Percentiles rank a stretch among this genome's conserved stretches.
Conservation (phyloP, 1,284 basidiomycete species). For the Malassezia cuniculi region DNA sequence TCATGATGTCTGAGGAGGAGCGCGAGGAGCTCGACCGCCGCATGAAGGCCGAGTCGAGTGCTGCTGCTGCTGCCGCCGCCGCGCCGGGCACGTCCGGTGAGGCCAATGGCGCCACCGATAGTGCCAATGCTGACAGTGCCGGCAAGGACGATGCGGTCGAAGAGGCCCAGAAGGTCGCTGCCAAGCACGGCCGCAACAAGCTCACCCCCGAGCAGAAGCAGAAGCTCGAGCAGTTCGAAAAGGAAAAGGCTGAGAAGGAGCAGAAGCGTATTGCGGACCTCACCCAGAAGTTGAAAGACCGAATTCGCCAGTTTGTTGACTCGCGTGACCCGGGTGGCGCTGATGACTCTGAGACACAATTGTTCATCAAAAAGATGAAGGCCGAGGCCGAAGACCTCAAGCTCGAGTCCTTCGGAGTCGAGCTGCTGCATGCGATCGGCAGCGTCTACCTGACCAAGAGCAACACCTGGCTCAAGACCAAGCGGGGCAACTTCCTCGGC, state of each 20-base stretch:
- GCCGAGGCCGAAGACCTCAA: constrained; percentile 91
- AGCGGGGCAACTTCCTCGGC: constrained; percentile 62
- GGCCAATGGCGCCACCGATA: too few species aligned
- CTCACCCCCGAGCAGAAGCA: constrained; percentile 61
- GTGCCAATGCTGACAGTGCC: constrained; percentile 20
- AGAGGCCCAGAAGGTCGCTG: constrained; percentile 46
- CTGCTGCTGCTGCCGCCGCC: constrained; percentile 15
- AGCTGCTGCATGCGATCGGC: constrained; percentile 52
- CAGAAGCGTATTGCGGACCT: constrained; percentile 39
- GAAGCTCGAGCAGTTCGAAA: constrained; percentile 42
- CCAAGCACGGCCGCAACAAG: constrained; percentile 51
- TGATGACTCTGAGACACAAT: constrained; percentile 60
- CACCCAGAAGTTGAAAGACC: constrained; percentile 40
- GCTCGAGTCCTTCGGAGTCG: constrained; percentile 93
- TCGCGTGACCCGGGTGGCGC: constrained; percentile 73
- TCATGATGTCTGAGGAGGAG: constrained; percentile 67
- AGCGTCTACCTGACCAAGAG: constrained; percentile 86
- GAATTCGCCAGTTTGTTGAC: constrained; percentile 43
- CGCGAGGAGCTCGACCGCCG: constrained; percentile 66
- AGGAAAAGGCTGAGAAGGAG: constrained; percentile 42
- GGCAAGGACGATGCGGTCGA: constrained; percentile 16
- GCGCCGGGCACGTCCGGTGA: constrained; percentile 10
- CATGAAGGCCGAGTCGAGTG: constrained; percentile 48
- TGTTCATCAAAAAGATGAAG: constrained; percentile 60
- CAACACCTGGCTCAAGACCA: constrained; percentile 69